These are phyloP conservation scores for Fusarium sp. DNA, from an alignment of 2,329 filamentous ascomycete species.

Conservation along the genomic window DNA sequence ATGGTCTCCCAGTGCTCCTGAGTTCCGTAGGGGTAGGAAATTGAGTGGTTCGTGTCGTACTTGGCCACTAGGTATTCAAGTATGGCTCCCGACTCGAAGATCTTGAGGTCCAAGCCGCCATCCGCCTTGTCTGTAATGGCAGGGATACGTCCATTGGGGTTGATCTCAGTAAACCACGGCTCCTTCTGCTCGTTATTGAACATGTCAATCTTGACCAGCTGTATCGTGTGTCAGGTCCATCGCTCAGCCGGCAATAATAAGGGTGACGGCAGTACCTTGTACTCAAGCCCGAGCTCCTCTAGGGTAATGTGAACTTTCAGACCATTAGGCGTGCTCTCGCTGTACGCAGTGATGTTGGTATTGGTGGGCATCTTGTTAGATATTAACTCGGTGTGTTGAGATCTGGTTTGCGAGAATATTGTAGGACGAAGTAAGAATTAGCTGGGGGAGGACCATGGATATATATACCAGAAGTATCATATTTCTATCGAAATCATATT, in stretches of 20 bases:
- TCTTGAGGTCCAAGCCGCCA: constrained; percentile 76
- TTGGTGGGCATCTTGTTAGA: background rate
- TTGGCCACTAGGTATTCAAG: constrained; percentile 84
- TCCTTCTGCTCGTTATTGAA: constrained; percentile 80
- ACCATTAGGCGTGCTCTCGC: constrained; percentile 85
- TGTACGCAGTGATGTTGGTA: constrained; percentile 78
- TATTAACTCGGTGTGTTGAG: too few relatives aligned
- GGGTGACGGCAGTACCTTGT: constrained; percentile 64
- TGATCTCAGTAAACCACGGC: constrained; percentile 89
- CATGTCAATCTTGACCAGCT: constrained; percentile 73
- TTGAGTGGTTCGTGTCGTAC: constrained; percentile 84
- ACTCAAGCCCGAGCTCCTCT: constrained; percentile 84
- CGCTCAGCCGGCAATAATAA: too few relatives aligned
- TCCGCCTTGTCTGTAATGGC: constrained; percentile 82
- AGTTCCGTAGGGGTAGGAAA: constrained; percentile 79
- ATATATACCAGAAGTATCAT: too few relatives aligned
- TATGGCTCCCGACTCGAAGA: constrained; percentile 88
- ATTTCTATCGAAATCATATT: too few relatives aligned
- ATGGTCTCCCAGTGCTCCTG: constrained; percentile 82
- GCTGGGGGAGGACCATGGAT: too few relatives aligned
- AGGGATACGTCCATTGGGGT: constrained; percentile 92
- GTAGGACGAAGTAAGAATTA: too few relatives aligned
- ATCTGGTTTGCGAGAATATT: too few relatives aligned
- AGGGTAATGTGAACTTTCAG: constrained; percentile 88
- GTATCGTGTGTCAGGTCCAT: background rate